Evolutionary conservation across 768 basidiomycete species (phyloP).

Genomic region (Leccinum rimulosum): DNA sequence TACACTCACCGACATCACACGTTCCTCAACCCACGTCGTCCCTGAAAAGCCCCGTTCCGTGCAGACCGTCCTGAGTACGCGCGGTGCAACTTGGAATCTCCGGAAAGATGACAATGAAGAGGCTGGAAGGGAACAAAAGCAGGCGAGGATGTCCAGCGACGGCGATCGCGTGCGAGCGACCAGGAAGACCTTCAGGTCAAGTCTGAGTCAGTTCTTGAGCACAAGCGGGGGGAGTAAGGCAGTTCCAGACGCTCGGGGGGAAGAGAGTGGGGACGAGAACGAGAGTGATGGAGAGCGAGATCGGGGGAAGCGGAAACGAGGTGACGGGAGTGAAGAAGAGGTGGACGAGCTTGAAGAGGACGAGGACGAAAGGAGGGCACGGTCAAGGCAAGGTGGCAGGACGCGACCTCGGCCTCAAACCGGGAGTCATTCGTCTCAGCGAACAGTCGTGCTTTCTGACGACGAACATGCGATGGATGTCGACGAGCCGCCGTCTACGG

Average conservation of each 20-base stretch:
- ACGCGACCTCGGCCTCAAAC: constrained; percentile 9
- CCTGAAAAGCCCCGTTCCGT: constrained; percentile 22
- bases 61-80: constrained; percentile 51
- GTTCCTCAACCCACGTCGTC: background rate
- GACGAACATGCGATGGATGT: constrained; percentile 29
- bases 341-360: background rate
- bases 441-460: constrained; percentile 22
- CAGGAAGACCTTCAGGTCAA: constrained; percentile 41
- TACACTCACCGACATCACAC: background rate
- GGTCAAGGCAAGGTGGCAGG: background rate
- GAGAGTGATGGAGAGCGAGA: background rate
- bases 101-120: constrained; percentile 16
- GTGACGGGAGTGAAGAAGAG: background rate
- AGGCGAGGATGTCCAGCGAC: constrained; percentile 25
- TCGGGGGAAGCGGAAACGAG: background rate
- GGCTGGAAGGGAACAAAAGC: constrained; percentile 37
- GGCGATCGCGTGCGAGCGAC: constrained; percentile 4
- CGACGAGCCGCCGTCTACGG: constrained; percentile 21
- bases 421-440: constrained; percentile 17
- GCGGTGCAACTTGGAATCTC: constrained; percentile 49
- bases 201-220: constrained; percentile 54
- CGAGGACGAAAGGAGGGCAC: background rate
- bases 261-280: background rate
- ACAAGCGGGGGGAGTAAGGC: constrained; percentile 43
- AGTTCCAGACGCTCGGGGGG: constrained; percentile 1